phyloP scores from a whole-genome alignment of 306 rosid species.

The Luffa acutangula region DNA sequence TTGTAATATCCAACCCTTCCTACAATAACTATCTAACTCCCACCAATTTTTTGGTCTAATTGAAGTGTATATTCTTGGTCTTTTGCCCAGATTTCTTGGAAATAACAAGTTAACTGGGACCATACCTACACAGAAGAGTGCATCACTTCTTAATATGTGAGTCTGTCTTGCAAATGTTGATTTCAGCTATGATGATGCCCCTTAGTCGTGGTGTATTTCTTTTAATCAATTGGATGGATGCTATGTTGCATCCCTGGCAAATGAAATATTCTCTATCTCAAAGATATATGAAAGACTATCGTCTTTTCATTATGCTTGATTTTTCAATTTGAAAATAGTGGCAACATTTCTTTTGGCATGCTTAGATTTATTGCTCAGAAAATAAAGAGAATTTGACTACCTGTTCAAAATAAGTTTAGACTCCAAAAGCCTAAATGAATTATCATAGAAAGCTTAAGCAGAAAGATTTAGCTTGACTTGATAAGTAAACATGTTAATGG shows the following conservation, averaged over 20 bases:
- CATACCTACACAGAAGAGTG: constrained; percentile 37
- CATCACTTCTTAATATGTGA: constrained; percentile 46
- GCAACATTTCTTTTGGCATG: not conserved
- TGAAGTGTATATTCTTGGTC: constrained; percentile 7
- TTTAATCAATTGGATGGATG: not conserved
- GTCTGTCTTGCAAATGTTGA: constrained; percentile 12
- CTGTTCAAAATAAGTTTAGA: not conserved
- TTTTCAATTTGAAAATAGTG: not conserved
- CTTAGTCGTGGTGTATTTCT: not conserved
- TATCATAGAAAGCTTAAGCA: not conserved
- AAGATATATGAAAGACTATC: not conserved
- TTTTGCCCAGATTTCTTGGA: constrained; percentile 56
- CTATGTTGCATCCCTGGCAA: not conserved
- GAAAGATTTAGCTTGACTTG: not conserved
- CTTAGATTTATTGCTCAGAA: not conserved
- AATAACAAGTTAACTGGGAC: constrained; percentile 53
- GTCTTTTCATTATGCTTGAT: not conserved
- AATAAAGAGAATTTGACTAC: not conserved
- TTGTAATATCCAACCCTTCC: constrained; percentile 40
- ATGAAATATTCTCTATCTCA: not conserved
- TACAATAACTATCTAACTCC: not conserved
- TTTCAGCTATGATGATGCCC: not conserved
- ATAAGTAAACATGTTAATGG: not conserved
- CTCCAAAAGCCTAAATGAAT: not conserved
- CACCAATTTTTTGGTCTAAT: not conserved